Conservation (phyloP, 306 rosid species). For the Trifolium subterraneum region DNA sequence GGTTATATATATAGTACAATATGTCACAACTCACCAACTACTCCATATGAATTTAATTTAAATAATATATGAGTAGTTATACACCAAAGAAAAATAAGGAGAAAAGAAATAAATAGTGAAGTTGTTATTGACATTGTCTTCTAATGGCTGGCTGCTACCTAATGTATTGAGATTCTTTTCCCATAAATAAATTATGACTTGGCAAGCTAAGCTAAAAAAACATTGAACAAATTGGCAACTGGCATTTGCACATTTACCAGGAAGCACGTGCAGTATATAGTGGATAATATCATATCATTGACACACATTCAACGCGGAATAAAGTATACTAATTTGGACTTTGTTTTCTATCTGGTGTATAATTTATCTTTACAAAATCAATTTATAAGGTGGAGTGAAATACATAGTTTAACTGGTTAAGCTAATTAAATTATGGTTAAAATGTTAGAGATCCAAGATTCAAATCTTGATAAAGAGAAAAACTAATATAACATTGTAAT, state of each 20-base stretch:
- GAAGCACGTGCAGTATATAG: conserved; percentile 1
- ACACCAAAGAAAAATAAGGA: background rate
- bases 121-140: conserved; percentile 44
- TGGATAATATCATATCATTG: background rate
- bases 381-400: no score
- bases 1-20: conserved; percentile 38
- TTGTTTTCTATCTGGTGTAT: no score
- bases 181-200: conserved; percentile 26
- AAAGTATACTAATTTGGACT: no score
- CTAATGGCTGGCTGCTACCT: conserved; percentile 45
- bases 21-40: conserved; percentile 40
- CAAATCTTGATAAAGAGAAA: no score
- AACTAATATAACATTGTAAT: no score
- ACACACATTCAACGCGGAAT: background rate
- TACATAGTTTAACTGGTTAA: no score
- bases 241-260: conserved; percentile 8
- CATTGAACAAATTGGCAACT: conserved; percentile 27
- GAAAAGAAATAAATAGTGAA: conserved; percentile 28
- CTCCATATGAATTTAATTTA: background rate
- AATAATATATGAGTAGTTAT: conserved; percentile 2
- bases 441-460: no score
- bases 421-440: no score
- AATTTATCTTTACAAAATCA: no score
- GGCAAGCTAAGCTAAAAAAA: background rate
- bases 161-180: conserved; percentile 43